Base-by-base conservation (phyloP, 116 monocot species). In the Papilionanthe hybrid region DNA sequence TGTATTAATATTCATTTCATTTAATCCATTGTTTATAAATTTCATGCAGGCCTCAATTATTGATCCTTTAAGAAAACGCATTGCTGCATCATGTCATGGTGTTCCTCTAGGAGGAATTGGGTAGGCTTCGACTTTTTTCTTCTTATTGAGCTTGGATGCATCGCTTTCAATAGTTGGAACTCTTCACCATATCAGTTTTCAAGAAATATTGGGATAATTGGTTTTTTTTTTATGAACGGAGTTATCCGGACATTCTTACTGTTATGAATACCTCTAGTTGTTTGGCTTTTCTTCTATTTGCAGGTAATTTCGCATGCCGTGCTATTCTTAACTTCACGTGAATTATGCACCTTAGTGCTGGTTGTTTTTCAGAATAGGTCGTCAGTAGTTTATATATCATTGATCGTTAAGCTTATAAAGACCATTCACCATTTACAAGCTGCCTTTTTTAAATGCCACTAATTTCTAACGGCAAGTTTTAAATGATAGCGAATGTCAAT, bases 91-190 rank as follows among this genome's bases (percentile, higher is more conserved):
- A 77, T 86, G 84, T 80, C 90, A 86, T 55, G 92, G 88, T 63
- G 86, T 90, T 80, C 92, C 92, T 75, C 69, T 92, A 10, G 92
- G 92, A 43, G 92, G 92, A 73, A 88, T 92, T 78, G 92, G 92
- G 92, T 92, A 84, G 75, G 80, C 55, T 37, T 50, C 29, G 7
- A 55, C 7, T 44, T 10, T 17, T 17, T 73, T 42, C 20, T 45
- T 65, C 27, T 27, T 44, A 9, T 44, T 72, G n/a, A 19, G 73
- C 22, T 73, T 44, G 18, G 44, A 42, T 23, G 65, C 65, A 65
- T 27, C 25, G 65, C 13, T 65, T 65, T 65, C 65, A 65, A 65
- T 65, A 65, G 65, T 27, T 65, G 65, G 53, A 65, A 65, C 65
- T 65, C 65, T 65, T 65, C 7, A 65, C 27, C 25, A 65, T 65